Evolutionary conservation across 768 basidiomycete species (phyloP).

Genomic region (Strobilomyces echinocephalus): DNA sequence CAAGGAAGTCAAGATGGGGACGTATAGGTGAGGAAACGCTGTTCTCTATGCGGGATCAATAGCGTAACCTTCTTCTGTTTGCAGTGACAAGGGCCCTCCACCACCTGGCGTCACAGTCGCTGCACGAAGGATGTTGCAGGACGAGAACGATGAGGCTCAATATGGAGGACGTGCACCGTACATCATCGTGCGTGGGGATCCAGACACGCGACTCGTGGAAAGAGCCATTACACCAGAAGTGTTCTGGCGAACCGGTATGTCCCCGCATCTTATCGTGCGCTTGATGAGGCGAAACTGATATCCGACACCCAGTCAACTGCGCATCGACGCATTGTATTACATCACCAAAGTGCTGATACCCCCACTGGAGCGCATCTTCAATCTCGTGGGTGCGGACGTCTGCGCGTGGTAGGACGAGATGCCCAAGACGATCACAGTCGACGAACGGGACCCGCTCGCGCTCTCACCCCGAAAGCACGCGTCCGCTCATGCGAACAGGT

Average conservation of each 20-base stretch:
- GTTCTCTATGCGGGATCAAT: neutral
- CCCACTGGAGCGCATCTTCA: conserved; percentile 87
- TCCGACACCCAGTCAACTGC: conserved; percentile 45
- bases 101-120: conserved; percentile 92
- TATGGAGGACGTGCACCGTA: conserved; percentile 94
- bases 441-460: conserved; percentile 33
- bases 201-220: conserved; percentile 64
- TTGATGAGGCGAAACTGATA: neutral
- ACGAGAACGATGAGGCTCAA: conserved; percentile 80
- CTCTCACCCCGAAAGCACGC: conserved; percentile 35
- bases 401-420: conserved; percentile 5
- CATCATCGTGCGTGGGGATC: conserved; percentile 69
- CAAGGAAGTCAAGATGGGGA: conserved; percentile 90
- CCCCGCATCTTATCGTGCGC: neutral
- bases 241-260: conserved; percentile 59
- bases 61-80: neutral
- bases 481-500: conserved; percentile 31
- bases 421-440: conserved; percentile 22
- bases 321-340: conserved; percentile 87
- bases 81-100: conserved; percentile 76
- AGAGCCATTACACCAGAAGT: conserved; percentile 71
- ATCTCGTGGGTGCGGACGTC: conserved; percentile 37
- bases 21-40: conserved; percentile 62
- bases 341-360: conserved; percentile 84
- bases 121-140: conserved; percentile 63